Percentiles rank a stretch among this genome's conserved stretches.
These are phyloP conservation scores for Helminthosporium solani DNA, from an alignment of 2,329 filamentous ascomycete genomes.

Conservation along the genomic window DNA sequence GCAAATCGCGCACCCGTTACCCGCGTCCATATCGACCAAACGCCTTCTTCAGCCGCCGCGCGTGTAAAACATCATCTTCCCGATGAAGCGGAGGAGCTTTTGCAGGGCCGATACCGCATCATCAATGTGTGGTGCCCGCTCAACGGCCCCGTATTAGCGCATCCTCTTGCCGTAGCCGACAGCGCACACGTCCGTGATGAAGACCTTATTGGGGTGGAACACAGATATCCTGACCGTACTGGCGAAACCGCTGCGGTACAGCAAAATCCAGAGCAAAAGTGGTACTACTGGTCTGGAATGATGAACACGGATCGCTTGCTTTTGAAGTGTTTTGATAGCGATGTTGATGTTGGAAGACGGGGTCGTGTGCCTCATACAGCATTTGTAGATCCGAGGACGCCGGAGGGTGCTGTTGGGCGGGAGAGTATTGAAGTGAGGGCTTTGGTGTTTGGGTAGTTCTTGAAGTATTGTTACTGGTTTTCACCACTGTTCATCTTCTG, in stretches of 20 bases:
- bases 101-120: constrained; percentile 72
- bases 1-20: constrained; percentile 69
- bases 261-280: constrained; percentile 63
- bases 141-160: constrained; percentile 58
- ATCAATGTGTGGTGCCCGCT: constrained; percentile 81
- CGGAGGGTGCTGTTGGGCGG: constrained; percentile 66
- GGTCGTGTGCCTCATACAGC: constrained; percentile 53
- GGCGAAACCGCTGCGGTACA: constrained; percentile 74
- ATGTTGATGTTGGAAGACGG: constrained; percentile 45
- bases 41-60: constrained; percentile 61
- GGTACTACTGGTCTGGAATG: constrained; percentile 82
- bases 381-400: constrained; percentile 73
- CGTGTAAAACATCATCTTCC: constrained; percentile 69
- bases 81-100: constrained; percentile 65
- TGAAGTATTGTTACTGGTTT: too few species aligned
- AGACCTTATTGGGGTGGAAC: constrained; percentile 71
- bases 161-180: constrained; percentile 60
- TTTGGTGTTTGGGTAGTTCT: constrained; percentile 68
- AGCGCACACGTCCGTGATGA: constrained; percentile 56
- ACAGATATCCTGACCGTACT: constrained; percentile 68
- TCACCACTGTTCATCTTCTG: too few species aligned
- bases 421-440: constrained; percentile 90
- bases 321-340: constrained; percentile 76
- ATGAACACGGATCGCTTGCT: constrained; percentile 69
- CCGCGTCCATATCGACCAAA: constrained; percentile 82